Conservation (phyloP, 164 flowering plant species). For the Protea cynaroides region DNA sequence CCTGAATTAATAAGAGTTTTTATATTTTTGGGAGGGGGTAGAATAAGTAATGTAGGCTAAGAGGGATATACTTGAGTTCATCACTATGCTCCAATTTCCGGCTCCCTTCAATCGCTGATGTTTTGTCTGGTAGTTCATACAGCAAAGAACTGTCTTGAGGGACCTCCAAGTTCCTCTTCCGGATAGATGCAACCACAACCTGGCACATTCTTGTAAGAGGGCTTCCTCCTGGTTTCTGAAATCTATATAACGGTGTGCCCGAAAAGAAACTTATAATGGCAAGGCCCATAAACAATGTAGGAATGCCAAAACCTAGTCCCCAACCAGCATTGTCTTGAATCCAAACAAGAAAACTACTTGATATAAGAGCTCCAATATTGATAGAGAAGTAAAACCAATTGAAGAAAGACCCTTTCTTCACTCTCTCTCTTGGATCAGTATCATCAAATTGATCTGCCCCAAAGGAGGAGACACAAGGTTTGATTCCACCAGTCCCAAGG, state of each 20-base stretch:
- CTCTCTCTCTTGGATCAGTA: slow-evolving; percentile 48
- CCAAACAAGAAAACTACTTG: slow-evolving; percentile 55
- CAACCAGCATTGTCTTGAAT: slow-evolving; percentile 67
- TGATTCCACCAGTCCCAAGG: slow-evolving; percentile 64
- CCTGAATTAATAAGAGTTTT: no score
- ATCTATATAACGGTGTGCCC: slow-evolving; percentile 59
- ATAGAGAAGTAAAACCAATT: slow-evolving; percentile 70
- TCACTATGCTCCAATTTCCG: slow-evolving; percentile 52
- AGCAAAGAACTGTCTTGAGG: slow-evolving; percentile 47
- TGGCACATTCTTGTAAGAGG: slow-evolving; percentile 59
- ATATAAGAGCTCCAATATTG: slow-evolving; percentile 61
- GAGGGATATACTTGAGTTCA: slow-evolving; percentile 38
- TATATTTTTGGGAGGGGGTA: no score
- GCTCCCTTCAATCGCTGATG: slow-evolving; percentile 50
- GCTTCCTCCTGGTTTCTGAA: slow-evolving; percentile 71
- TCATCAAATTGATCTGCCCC: slow-evolving; percentile 79
- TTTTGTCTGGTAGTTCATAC: slow-evolving; percentile 39
- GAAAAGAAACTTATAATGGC: slow-evolving; percentile 52
- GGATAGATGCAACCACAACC: slow-evolving; percentile 51
- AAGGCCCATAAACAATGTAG: slow-evolving; percentile 57
- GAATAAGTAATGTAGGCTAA: no score
- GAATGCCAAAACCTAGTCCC: slow-evolving; percentile 78
- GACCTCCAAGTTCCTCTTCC: slow-evolving; percentile 36
- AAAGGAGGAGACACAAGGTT: slow-evolving; percentile 60
- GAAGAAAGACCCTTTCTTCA: slow-evolving; percentile 63